Percentiles rank a stretch among this genome's conserved stretches.
phyloP scores from a whole-genome alignment of 495 filamentous ascomycete genomes.

The Talaromyces stipitatus region DNA sequence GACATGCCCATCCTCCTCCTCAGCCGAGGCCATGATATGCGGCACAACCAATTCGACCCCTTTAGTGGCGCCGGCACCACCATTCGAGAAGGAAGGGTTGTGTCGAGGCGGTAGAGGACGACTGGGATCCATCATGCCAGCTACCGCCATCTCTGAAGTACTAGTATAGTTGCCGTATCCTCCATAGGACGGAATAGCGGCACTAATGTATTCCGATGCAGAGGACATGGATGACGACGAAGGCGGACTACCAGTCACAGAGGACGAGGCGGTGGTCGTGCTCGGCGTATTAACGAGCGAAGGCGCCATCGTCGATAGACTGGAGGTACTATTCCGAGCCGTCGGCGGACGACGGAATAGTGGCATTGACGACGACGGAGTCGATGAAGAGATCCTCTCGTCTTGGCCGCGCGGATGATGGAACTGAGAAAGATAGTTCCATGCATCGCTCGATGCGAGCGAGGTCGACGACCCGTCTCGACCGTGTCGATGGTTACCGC shows the following conservation, averaged over 20 bases:
- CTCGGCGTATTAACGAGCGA: conserved; percentile 38
- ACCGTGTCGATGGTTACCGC: conserved; percentile 4
- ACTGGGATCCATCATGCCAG: conserved; percentile 20
- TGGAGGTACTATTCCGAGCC: not conserved
- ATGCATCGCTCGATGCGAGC: conserved; percentile 33
- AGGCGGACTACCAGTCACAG: conserved; percentile 19
- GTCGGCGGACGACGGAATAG: conserved; percentile 17
- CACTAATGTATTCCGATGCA: conserved; percentile 27
- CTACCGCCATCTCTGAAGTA: conserved; percentile 9
- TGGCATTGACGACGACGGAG: conserved; percentile 7
- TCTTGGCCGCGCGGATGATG: conserved; percentile 10
- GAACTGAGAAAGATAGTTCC: conserved; percentile 43
- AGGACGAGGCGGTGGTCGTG: conserved; percentile 31
- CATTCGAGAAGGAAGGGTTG: conserved; percentile 28
- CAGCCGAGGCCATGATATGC: conserved; percentile 13
- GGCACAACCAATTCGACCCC: conserved; percentile 37
- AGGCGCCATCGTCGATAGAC: conserved; percentile 5
- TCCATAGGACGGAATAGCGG: not conserved
- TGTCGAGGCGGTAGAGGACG: conserved; percentile 36
- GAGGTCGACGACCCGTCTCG: conserved; percentile 11
- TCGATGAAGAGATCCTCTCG: not conserved
- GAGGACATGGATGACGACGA: conserved; percentile 5
- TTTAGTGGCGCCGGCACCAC: conserved; percentile 25
- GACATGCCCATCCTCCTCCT: not conserved
- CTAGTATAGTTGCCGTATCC: not conserved